Conservation (phyloP, 176 grass and related monocot genomes). For the Oryza officinalis region DNA sequence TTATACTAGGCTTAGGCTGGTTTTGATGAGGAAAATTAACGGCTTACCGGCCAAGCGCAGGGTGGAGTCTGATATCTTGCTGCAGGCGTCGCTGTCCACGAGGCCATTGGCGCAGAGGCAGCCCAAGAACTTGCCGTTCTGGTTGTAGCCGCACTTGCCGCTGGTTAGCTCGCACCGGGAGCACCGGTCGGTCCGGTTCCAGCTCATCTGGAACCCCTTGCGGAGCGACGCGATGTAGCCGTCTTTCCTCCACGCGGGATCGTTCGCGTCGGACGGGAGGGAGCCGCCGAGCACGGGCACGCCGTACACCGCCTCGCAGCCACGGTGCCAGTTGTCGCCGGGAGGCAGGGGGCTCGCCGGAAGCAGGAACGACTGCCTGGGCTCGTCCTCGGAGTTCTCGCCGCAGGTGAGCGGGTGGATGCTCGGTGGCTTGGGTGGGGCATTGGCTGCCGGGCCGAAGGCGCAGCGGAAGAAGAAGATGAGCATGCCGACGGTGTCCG, state of each 20-base stretch:
- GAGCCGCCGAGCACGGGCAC: conserved; percentile 32
- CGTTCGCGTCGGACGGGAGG: background rate
- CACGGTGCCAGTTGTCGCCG: background rate
- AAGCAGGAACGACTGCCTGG: background rate
- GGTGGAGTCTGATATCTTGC: background rate
- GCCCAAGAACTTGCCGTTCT: background rate
- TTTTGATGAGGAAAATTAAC: background rate
- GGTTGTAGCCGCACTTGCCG: conserved; percentile 44
- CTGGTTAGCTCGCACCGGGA: conserved; percentile 23
- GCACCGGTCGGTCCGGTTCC: conserved; percentile 29
- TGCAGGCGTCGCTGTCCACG: background rate
- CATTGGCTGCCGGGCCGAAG: background rate
- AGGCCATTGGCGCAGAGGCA: conserved; percentile 53
- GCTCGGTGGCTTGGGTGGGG: conserved; percentile 29
- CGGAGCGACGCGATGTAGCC: conserved; percentile 33
- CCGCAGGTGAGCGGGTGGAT: conserved; percentile 30
- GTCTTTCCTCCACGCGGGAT: conserved; percentile 3
- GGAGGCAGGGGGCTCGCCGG: conserved; percentile 1
- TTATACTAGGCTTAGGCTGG: too few relatives aligned
- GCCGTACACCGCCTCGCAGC: conserved; percentile 8
- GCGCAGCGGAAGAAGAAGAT: conserved; percentile 44
- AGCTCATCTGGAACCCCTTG: conserved; percentile 48
- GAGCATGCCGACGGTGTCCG: conserved; percentile 26
- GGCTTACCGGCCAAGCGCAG: conserved; percentile 25
- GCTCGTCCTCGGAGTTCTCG: background rate